Conservation (phyloP, 1,284 basidiomycete species). For the Blastosporella zonata region DNA sequence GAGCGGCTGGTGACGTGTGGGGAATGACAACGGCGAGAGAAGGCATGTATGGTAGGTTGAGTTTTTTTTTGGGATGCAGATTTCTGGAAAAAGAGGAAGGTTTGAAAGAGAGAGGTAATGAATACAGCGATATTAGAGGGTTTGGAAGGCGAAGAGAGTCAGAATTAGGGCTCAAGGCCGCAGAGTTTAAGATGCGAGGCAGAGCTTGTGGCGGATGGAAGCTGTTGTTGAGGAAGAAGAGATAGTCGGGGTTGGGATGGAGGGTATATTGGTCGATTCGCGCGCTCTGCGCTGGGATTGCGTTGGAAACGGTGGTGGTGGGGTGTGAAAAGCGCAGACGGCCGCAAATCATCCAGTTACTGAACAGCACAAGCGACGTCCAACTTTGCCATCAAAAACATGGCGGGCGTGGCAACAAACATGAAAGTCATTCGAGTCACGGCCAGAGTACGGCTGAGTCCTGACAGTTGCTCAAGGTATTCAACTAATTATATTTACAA, state of each 20-base stretch:
- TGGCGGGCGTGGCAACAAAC: conserved; percentile 15
- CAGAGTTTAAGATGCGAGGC: conserved; percentile 1
- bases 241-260: not conserved
- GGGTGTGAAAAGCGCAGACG: conserved; percentile 11
- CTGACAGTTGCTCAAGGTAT: not conserved
- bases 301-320: conserved; percentile 8
- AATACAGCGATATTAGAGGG: conserved; percentile 6
- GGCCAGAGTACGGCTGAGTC: not conserved
- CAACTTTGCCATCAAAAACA: conserved; percentile 17
- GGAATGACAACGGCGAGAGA: conserved; percentile 21
- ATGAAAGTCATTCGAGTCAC: conserved; percentile 13
- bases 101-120: not conserved
- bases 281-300: conserved; percentile 18
- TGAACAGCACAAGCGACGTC: conserved; percentile 13
- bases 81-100: not conserved
- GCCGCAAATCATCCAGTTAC: conserved; percentile 15
- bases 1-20: conserved; percentile 25
- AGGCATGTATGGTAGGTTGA: conserved; percentile 16
- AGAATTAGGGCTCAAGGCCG: conserved; percentile 4
- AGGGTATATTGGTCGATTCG: not conserved
- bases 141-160: not conserved
- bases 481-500: not conserved
- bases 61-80: conserved; percentile 1
- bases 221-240: not conserved
- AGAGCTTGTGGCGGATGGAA: not conserved